Evolutionary conservation across 139 green algal species (phyloP), one percentile per base, ranked within the genome.

Genomic region (Micractinium sp.): DNA sequence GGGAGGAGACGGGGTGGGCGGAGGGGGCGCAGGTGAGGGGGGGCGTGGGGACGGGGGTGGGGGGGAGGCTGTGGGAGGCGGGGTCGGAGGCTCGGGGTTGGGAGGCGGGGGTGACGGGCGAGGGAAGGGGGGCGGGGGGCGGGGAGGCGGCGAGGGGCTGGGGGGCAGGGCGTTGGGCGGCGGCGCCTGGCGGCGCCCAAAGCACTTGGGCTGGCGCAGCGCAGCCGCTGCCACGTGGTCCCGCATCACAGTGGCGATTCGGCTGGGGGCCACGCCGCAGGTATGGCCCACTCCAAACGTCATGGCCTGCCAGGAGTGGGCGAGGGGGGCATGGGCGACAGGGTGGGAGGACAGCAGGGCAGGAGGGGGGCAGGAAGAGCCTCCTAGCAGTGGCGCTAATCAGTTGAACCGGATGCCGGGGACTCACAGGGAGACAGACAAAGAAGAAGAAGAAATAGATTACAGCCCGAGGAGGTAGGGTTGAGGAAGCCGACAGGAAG

Each of bases 271-370:
- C 1, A 33, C 36, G 27, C 82, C 82, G 36, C 82, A 87, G 9
- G 82, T 87, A 66, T 87, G 82, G 38, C 29, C 29, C 36, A 39
- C 29, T 19, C 66, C 66, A 41, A 79, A 63, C 18, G 82, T 87
- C 81, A 86, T 86, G 18, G 82, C 82, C 82, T 87, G 82, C 25
- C 39, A 1, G 35, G 35, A 13, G 0, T 18, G 13, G 20, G 12
- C 5, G 77, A 35, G 22, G n/a, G n/a, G n/a, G n/a, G n/a, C n/a
- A n/a, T 18, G 13, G 20, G 12, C 5, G 77, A 35, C 2, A 27
- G 18, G 18, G 27, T 31, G 27, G 33, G 18, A 13, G 78, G 56
- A 36, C 31, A 80, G 15, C 13, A 38, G 22, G n/a, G n/a, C n/a
- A n/a, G n/a, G n/a, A n/a, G n/a, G n/a, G n/a, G n/a, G n/a, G n/a